Conservation (phyloP, 2,329 filamentous ascomycete species). For the Alternaria sp. region DNA sequence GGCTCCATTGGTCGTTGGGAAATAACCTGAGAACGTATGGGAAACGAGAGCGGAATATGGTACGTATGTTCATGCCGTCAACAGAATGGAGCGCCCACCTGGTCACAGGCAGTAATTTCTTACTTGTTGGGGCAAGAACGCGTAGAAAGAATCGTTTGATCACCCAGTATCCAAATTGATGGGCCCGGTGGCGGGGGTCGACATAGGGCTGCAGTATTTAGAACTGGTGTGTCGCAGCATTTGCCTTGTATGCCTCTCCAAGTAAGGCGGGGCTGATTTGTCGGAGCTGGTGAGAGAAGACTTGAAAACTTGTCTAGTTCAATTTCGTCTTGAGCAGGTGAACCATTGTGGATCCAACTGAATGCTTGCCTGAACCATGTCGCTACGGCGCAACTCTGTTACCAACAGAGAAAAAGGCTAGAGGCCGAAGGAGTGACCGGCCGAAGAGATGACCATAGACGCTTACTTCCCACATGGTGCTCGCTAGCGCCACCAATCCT, state of each 20-base stretch:
- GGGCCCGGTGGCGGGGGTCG: background rate
- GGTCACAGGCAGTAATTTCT: background rate
- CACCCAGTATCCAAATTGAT: background rate
- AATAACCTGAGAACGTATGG: background rate
- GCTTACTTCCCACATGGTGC: background rate
- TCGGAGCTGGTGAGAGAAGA: background rate
- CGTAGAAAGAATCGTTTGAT: no score
- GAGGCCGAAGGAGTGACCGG: background rate
- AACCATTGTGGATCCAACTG: background rate
- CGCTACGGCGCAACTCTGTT: background rate
- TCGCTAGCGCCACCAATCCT: background rate
- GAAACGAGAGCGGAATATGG: background rate
- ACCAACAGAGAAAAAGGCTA: background rate
- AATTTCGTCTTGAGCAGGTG: background rate
- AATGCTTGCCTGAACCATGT: background rate
- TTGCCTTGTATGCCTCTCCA: constrained; percentile 5
- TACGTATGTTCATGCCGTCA: background rate
- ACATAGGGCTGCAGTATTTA: background rate
- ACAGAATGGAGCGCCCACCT: background rate
- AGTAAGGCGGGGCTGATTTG: background rate
- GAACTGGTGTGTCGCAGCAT: background rate
- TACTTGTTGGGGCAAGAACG: background rate
- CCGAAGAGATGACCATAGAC: background rate
- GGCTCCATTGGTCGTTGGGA: background rate
- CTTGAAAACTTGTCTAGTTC: background rate